phyloP scores from a whole-genome alignment of 2,329 filamentous ascomycete genomes.

The Rhytidhysteron rufulum region DNA sequence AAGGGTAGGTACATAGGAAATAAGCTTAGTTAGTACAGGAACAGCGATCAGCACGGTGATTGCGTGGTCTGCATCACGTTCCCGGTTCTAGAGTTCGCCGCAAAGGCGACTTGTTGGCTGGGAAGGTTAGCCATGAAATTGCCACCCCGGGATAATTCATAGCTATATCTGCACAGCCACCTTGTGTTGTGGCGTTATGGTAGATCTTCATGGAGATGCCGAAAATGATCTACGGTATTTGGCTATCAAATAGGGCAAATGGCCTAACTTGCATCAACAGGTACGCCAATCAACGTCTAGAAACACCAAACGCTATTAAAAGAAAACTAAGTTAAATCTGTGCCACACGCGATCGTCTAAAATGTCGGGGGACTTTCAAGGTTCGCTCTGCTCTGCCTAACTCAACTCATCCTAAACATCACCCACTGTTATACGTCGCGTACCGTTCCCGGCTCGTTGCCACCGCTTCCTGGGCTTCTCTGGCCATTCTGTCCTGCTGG shows the following conservation, averaged over 20 bases:
- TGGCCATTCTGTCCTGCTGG: constrained; percentile 18
- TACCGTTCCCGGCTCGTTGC: constrained; percentile 20
- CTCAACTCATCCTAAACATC: no score
- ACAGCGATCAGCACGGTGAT: constrained; percentile 6
- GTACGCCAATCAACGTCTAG: constrained; percentile 23
- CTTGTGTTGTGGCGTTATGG: not conserved
- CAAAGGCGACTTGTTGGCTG: constrained; percentile 7
- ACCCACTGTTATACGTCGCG: constrained; percentile 30
- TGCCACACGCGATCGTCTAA: constrained; percentile 9
- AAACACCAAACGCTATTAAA: not conserved
- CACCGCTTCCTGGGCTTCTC: constrained; percentile 16
- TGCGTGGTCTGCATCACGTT: constrained; percentile 9
- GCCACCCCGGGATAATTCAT: constrained; percentile 6
- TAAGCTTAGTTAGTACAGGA: not conserved
- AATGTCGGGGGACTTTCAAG: constrained; percentile 2
- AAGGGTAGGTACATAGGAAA: no score
- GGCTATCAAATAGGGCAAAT: constrained; percentile 10
- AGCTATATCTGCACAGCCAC: constrained; percentile 1
- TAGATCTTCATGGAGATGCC: constrained; percentile 1
- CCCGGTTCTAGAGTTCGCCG: constrained; percentile 2
- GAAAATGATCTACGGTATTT: constrained; percentile 1
- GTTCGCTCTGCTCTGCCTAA: constrained; percentile 1
- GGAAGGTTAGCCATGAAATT: not conserved
- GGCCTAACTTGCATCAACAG: constrained; percentile 11
- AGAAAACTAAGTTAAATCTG: constrained; percentile 5